Base-by-base conservation (phyloP, 495 filamentous ascomycete genomes). In the Xylaria acuta region DNA sequence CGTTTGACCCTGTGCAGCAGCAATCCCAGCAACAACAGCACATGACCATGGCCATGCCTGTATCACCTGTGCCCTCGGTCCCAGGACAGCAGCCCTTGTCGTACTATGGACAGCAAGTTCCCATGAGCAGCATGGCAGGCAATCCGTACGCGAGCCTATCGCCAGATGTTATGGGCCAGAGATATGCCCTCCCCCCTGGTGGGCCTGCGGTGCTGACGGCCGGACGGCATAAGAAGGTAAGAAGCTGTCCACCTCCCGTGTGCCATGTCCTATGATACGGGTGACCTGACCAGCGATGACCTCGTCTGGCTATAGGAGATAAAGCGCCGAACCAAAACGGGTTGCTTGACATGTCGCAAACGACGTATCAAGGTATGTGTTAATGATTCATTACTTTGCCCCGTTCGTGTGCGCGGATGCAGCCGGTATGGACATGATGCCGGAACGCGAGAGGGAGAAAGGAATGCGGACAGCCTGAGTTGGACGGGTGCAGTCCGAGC, bases 251-350 rank as follows among this genome's bases (percentile, higher is more conserved):
- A 36, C 73, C 64, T 69, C 67, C 62, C 38, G 38, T 25, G n/a
- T 36, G 32, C 16, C 47, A 64, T 56, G 18, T 64, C n/a, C 45
- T 64, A 45, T 3, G 14, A 64, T 22, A 6, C 7, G 38, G 47
- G 36, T 34, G 12, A 49, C 70, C 70, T 72, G 63, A 74, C 70
- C 72, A 73, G 71, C 47, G 72, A 66, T 72, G 73, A 54, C 73
- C 73, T 75, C 58, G 67, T 69, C n/a, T 76, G 51, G 64, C 58
- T 72, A 78, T 74, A 89, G 88, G 96, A 99, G 84, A 97, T 99
- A 81, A 98, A 99, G 87, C 90, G 96, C 76, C 89, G 96, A 76
- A 99, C 96, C 53, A 99, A 99, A 86, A 98, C 96, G 5, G 96
- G 96, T 18, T 99, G 96, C 82, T 83, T 98, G 81, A 99, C 96